Conservation (phyloP, 352 stramenopile genomes). For the Phytophthora crassamura region DNA sequence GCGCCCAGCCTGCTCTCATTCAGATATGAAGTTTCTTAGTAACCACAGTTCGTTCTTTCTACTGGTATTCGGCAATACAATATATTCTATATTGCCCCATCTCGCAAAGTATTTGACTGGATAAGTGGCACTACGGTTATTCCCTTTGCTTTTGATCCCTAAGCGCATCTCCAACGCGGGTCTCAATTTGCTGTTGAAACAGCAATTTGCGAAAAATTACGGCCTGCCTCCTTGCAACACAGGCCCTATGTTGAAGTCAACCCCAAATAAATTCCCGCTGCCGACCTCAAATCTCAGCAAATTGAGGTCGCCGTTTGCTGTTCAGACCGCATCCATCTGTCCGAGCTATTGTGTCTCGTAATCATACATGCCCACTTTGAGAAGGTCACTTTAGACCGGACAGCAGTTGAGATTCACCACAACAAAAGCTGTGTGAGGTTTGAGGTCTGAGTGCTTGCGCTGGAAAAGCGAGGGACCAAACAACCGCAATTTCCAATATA, state of each 20-base stretch:
- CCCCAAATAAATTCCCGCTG: neutral
- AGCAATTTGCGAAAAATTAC: neutral
- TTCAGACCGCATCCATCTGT: neutral
- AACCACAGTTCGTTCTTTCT: too few relatives aligned
- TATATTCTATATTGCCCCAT: too few relatives aligned
- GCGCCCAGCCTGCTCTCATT: too few relatives aligned
- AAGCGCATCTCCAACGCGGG: constrained; percentile 1
- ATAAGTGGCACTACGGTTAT: too few relatives aligned
- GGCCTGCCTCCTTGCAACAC: neutral
- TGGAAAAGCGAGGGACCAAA: too few relatives aligned
- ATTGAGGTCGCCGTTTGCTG: neutral
- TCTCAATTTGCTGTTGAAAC: neutral
- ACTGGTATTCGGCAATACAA: too few relatives aligned
- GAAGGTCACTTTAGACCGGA: neutral
- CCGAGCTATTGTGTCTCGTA: neutral
- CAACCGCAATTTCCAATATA: too few relatives aligned
- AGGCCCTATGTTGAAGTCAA: neutral
- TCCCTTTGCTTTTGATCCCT: too few relatives aligned
- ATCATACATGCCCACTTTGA: neutral
- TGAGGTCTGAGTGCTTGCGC: too few relatives aligned
- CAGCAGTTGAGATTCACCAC: neutral
- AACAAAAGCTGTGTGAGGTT: too few relatives aligned
- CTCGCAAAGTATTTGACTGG: too few relatives aligned
- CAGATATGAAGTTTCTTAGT: too few relatives aligned
- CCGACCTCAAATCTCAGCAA: neutral